Evolutionary conservation across 2,329 filamentous ascomycete genomes (phyloP), one percentile per base, ranked within the genome.

Genomic region (Fusarium ramigenum): DNA sequence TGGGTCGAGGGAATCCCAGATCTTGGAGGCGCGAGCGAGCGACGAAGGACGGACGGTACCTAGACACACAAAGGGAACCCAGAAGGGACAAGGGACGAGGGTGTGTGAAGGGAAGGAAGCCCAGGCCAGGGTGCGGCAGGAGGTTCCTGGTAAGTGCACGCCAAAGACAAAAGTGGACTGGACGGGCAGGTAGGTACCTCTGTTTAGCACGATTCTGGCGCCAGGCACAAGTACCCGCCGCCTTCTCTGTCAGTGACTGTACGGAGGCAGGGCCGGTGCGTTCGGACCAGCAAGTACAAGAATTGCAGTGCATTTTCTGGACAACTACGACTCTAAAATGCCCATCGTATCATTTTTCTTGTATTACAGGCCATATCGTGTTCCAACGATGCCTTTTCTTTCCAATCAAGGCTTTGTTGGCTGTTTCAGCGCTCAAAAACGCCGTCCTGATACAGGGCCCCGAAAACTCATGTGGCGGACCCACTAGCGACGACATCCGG

Each of bases 401-500:
- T 8, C 36, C 54, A 47, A 61, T 69, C 58, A 36, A 44, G 46
- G 12, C 42, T 58, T 52, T 52, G 63, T 65, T 75, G 61, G 32
- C 68, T 54, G 63, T 58, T 57, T 64, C 69, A 66, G 65, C 75
- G 47, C 61, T 64, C 61, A 53, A 63, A 69, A 67, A 66, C 53
- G 59, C 75, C 54, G 54, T 69, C 68, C 63, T 73, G 63, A 75
- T 75, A 74, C 76, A 74, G 65, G 66, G 68, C 74, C 63, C 68
- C 69, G 72, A 76, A 66, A 69, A 63, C 69, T 75, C 70, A 71
- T 74, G 71, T 77, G 69, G 73, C 69, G 78, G 77, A 78, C 74
- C 79, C 79, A 80, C 79, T 75, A 71, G 70, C 66, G 74, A 81
- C 79, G 77, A 80, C 79, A 81, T 79, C 78, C 78, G 79, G 75